Conservation (phyloP, 2,329 filamentous ascomycete species). For the Colletotrichum liaoningense region DNA sequence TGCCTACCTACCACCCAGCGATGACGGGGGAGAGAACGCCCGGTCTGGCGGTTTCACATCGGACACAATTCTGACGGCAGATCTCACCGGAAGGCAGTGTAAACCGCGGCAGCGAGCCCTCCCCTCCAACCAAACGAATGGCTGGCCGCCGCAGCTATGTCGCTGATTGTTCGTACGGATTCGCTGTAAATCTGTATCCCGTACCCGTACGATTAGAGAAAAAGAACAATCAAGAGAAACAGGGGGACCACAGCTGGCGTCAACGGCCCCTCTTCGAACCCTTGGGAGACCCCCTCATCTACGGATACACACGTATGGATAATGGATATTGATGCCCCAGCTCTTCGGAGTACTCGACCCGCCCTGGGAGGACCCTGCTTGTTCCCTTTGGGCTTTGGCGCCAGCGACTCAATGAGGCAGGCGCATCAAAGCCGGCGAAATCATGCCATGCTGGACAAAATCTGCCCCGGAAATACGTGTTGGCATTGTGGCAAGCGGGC, state of each 20-base stretch:
- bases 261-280: slow-evolving; percentile 18
- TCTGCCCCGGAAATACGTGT: neutral
- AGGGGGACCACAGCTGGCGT: slow-evolving; percentile 2
- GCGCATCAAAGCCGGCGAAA: neutral
- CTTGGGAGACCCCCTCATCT: neutral
- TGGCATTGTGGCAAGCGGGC: slow-evolving; percentile 4
- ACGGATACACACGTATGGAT: too few relatives aligned
- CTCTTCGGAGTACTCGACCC: neutral
- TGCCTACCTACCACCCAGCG: neutral
- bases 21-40: neutral
- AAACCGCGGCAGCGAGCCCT: neutral
- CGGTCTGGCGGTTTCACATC: slow-evolving; percentile 19
- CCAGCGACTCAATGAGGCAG: slow-evolving; percentile 19
- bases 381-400: slow-evolving; percentile 1
- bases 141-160: too few relatives aligned
- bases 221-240: slow-evolving; percentile 2
- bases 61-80: slow-evolving; percentile 29
- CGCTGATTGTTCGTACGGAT: neutral
- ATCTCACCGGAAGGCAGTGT: slow-evolving; percentile 15
- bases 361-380: slow-evolving; percentile 22
- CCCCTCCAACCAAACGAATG: neutral
- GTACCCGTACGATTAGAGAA: neutral
- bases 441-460: slow-evolving; percentile 13
- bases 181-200: neutral
- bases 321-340: neutral